These are phyloP conservation scores for Inga oerstediana DNA, from an alignment of 306 rosid genomes.

Conservation along the genomic window DNA sequence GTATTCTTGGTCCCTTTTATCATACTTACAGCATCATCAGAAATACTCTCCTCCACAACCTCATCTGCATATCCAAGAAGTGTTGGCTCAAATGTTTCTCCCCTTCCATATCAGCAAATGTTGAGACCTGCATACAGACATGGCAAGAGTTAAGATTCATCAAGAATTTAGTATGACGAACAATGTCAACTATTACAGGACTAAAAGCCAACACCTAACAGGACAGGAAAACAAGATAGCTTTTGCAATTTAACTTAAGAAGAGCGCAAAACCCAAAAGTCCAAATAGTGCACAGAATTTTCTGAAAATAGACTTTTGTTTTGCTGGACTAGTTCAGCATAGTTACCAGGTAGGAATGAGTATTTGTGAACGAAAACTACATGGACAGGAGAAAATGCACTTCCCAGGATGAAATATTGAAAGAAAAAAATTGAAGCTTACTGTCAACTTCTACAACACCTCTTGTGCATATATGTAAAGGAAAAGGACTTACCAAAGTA, in stretches of 20 bases:
- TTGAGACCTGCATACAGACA: conserved; percentile 69
- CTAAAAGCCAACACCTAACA: background rate
- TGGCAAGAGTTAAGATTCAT: conserved; percentile 8
- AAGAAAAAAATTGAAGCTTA: conserved; percentile 1
- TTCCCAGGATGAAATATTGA: background rate
- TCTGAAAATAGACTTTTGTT: background rate
- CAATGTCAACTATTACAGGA: background rate
- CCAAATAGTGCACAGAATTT: background rate
- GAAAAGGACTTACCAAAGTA: conserved; percentile 64
- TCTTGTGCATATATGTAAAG: conserved; percentile 13
- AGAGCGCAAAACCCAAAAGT: background rate
- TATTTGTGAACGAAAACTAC: background rate
- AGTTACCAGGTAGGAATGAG: background rate
- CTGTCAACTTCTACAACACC: conserved; percentile 9
- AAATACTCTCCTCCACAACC: conserved; percentile 94
- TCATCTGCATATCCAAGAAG: conserved; percentile 93
- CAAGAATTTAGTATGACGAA: background rate
- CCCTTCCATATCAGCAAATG: conserved; percentile 99
- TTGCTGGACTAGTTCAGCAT: too few species aligned
- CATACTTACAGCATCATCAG: conserved; percentile 89
- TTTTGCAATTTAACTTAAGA: background rate
- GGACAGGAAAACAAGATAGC: background rate
- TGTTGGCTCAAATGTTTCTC: conserved; percentile 93
- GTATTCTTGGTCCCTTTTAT: conserved; percentile 90
- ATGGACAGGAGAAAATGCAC: background rate